Conservation (phyloP, 2,329 filamentous ascomycete species). For the Fusarium torulosum region DNA sequence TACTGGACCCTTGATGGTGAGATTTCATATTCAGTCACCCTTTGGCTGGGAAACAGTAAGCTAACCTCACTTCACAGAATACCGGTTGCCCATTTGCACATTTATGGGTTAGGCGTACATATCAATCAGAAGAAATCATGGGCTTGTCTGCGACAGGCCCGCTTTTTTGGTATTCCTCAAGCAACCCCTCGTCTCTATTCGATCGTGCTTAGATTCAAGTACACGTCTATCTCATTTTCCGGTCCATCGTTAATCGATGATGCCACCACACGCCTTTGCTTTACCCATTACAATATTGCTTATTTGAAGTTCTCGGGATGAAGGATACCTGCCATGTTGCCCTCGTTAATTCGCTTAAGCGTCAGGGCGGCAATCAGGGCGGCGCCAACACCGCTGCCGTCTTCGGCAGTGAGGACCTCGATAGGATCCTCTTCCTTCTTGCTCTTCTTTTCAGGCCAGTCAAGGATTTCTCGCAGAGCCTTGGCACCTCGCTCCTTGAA, state of each 20-base stretch:
- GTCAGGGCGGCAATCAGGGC: conserved; percentile 88
- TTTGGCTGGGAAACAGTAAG: neutral
- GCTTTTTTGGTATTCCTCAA: conserved; percentile 32
- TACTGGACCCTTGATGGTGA: conserved; percentile 89
- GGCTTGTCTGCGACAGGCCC: conserved; percentile 22
- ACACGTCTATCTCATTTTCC: conserved; percentile 44
- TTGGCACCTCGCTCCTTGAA: conserved; percentile 94
- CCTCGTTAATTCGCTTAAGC: conserved; percentile 72
- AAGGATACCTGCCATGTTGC: conserved; percentile 73
- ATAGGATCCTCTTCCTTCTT: conserved; percentile 85
- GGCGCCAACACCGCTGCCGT: conserved; percentile 96
- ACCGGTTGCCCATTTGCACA: conserved; percentile 79
- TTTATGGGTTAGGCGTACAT: conserved; percentile 70
- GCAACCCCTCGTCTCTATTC: conserved; percentile 28
- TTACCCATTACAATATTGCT: conserved; percentile 6
- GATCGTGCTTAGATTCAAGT: conserved; percentile 27
- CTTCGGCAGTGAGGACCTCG: conserved; percentile 89
- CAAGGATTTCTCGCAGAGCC: conserved; percentile 93
- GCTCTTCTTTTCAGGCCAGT: conserved; percentile 81
- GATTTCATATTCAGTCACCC: conserved; percentile 44
- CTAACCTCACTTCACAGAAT: conserved; percentile 62
- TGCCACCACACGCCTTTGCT: conserved; percentile 28
- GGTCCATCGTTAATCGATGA: conserved; percentile 33
- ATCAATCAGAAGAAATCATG: conserved; percentile 17
- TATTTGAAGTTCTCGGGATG: conserved; percentile 72